A percentile compares a stretch with the other conserved stretches of the same genome.
Conservation (phyloP, 768 basidiomycete species). For the Suillus variegatus region DNA sequence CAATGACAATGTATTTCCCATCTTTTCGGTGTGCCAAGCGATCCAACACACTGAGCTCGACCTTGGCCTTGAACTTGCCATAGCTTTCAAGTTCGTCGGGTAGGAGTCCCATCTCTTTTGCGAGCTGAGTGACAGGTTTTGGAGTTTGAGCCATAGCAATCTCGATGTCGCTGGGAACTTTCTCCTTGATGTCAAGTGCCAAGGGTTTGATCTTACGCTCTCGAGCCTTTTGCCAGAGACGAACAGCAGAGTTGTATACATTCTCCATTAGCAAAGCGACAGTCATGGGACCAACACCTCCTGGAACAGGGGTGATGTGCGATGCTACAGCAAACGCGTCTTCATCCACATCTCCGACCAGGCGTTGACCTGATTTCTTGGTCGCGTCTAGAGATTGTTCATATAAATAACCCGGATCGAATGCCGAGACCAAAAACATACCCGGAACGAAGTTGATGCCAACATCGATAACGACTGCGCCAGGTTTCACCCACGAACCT, state of each 20-base stretch:
- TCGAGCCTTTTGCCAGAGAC: constrained; percentile 71
- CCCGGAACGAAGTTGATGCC: constrained; percentile 96
- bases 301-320: constrained; percentile 95
- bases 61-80: constrained; percentile 96
- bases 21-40: constrained; percentile 82
- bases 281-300: constrained; percentile 99
- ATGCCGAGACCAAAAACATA: constrained; percentile 30
- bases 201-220: constrained; percentile 75
- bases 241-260: constrained; percentile 81
- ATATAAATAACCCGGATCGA: background rate
- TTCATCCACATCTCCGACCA: constrained; percentile 93
- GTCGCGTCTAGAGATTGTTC: constrained; percentile 57
- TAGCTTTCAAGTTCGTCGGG: constrained; percentile 91
- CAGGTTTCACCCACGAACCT: constrained; percentile 94
- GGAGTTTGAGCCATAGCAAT: constrained; percentile 95
- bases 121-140: constrained; percentile 83
- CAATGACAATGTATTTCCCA: constrained; percentile 95
- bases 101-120: constrained; percentile 83
- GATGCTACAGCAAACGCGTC: constrained; percentile 80
- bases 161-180: constrained; percentile 96
- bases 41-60: constrained; percentile 86
- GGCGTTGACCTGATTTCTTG: constrained; percentile 93
- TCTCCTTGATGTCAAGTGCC: constrained; percentile 72
- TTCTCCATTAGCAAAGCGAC: constrained; percentile 98
- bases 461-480: constrained; percentile 95